Conservation (phyloP, 2,329 filamentous ascomycete species). For the Fusarium oligoseptatum region DNA sequence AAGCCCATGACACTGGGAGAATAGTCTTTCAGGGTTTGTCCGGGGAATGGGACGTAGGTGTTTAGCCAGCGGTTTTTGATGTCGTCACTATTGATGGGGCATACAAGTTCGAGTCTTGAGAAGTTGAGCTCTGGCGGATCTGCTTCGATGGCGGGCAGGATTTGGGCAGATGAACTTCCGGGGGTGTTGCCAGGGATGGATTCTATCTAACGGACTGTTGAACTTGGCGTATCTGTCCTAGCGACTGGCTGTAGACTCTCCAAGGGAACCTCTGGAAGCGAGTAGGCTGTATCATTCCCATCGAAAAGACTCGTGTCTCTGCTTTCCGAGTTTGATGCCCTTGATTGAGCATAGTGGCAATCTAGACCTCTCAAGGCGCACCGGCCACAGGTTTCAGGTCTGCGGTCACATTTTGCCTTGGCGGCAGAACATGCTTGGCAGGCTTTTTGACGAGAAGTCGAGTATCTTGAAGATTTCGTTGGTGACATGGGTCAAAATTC, state of each 20-base stretch:
- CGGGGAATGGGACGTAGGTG: conserved; percentile 59
- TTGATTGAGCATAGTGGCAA: conserved; percentile 48
- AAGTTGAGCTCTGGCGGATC: conserved; percentile 46
- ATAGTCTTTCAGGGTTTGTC: conserved; percentile 59
- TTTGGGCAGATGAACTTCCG: conserved; percentile 1
- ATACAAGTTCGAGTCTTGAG: conserved; percentile 53
- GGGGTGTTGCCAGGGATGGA: not conserved
- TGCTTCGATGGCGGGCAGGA: not conserved
- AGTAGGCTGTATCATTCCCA: not conserved
- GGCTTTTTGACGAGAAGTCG: conserved; percentile 55
- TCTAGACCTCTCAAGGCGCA: conserved; percentile 48
- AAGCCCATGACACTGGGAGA: conserved; percentile 53
- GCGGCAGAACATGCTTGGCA: conserved; percentile 54
- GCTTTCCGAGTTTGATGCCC: not conserved
- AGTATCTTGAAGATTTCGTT: conserved; percentile 45
- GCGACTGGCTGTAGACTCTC: not conserved
- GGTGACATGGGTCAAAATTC: conserved; percentile 5
- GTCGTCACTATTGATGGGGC: conserved; percentile 60
- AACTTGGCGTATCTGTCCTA: not conserved
- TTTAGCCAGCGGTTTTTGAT: conserved; percentile 65
- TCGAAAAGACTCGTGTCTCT: conserved; percentile 5
- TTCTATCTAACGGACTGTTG: not conserved
- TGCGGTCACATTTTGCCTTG: conserved; percentile 58
- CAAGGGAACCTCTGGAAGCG: not conserved
- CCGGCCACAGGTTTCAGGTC: conserved; percentile 48